Evolutionary conservation across 768 basidiomycete species (phyloP), one percentile per base, ranked within the genome.

Genomic region (Chlorophyllum brunneum): DNA sequence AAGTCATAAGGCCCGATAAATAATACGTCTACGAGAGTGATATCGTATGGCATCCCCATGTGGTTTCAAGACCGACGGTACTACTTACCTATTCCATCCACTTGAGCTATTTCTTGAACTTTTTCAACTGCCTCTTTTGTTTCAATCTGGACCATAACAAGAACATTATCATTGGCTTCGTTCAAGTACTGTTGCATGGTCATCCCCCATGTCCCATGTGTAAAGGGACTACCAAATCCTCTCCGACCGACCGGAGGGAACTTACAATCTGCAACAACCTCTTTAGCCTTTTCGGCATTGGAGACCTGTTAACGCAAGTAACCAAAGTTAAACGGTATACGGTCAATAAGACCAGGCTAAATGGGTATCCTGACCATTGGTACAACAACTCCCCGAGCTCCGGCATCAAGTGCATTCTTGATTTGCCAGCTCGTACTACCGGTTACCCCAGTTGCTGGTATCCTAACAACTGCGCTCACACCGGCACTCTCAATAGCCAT

Each of bases 1-100:
- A 87, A 73, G 60, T 86, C 85, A 55, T 80, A 86, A 2, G 84
- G 85, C 3, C 85, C 84, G 48, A 86, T 78, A 65, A 83, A 82
- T 18, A 84, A 65, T 6, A 66, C 70, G 51, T 75, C 73, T 75
- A 37, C 1, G 23, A 54, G 16, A 30, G 1, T 20, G 46, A 67
- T 62, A 69, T n/a, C 69, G 52, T 9, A 59, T 53, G 48, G 65
- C 37, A 43, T 23, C 30, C 23, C 18, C 23, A 13, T n/a, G 31
- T 8, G 38, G 10, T 11, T 24, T n/a, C n/a, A 34, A 51, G 18
- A 29, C 10, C 23, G 26, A 6, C 9, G 16, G n/a, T 31, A 42
- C 15, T 26, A 59, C 76, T 61, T 38, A 82, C 81, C 82, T 16
- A 88, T 72, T 1, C 85, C 85, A 20, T 81, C 80, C 1, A 86